A percentile compares a stretch with the other conserved stretches of the same genome.
Conservation (phyloP, 345 rosid genomes). For the Triadica sebifera region DNA sequence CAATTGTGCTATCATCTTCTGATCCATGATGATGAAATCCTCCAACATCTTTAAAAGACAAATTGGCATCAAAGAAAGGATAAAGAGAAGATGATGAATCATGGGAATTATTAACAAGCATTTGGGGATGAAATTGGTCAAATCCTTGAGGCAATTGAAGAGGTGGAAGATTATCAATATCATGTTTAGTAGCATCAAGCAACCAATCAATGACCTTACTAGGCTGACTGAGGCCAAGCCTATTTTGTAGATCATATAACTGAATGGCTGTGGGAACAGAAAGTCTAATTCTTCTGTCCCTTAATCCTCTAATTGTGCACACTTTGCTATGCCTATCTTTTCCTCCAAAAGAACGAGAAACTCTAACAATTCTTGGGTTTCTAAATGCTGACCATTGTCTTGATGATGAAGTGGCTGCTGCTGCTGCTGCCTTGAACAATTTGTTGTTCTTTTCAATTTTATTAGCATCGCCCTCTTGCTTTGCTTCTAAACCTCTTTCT, state of each 20-base stretch:
- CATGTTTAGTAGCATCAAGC: conserved; percentile 66
- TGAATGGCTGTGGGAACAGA: conserved; percentile 95
- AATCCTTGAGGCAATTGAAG: conserved; percentile 73
- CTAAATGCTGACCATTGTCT: conserved; percentile 91
- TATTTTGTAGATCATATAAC: conserved; percentile 82
- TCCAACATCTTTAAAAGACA: conserved; percentile 17
- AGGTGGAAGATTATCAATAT: conserved; percentile 87
- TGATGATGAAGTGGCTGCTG: conserved; percentile 44
- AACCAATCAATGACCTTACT: conserved; percentile 96
- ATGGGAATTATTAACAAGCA: conserved; percentile 24
- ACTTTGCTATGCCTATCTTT: conserved; percentile 99
- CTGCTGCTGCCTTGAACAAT: not conserved
- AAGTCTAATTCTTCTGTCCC: conserved; percentile 84
- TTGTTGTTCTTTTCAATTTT: not conserved
- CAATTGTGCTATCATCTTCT: conserved; percentile 2
- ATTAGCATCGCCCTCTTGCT: conserved; percentile 49
- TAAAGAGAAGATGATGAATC: conserved; percentile 23
- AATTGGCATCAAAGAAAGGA: conserved; percentile 38
- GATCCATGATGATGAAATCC: conserved; percentile 17
- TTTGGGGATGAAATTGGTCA: conserved; percentile 64
- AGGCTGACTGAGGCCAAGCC: conserved; percentile 82
- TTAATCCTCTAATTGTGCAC: conserved; percentile 80
- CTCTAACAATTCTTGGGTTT: conserved; percentile 90
- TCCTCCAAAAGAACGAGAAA: conserved; percentile 82
- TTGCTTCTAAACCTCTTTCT: conserved; percentile 47